These are phyloP conservation scores for Paraphaeosphaeria sporulosa DNA, from an alignment of 2,329 filamentous ascomycete genomes.

Conservation along the genomic window DNA sequence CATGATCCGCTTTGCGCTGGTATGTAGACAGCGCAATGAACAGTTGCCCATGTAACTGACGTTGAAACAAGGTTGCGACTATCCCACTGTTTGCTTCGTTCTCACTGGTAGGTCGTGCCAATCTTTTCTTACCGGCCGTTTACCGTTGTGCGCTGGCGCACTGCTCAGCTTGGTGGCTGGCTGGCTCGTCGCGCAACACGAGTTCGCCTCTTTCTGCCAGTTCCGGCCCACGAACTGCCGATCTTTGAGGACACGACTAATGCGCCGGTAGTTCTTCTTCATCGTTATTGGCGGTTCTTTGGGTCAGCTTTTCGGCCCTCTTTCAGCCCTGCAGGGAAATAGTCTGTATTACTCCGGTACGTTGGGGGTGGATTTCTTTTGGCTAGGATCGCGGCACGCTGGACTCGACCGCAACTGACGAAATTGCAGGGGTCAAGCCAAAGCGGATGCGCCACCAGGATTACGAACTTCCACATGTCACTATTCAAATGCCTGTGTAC, in stretches of 20 bases:
- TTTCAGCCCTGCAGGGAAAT: conserved; percentile 33
- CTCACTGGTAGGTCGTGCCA: conserved; percentile 32
- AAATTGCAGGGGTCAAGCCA: conserved; percentile 23
- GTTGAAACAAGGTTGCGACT: conserved; percentile 39
- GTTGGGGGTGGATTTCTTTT: not conserved
- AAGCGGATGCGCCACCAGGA: conserved; percentile 25
- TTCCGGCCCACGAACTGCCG: not conserved
- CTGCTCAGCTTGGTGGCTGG: conserved; percentile 18
- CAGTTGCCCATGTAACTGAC: conserved; percentile 23
- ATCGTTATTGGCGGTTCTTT: conserved; percentile 50
- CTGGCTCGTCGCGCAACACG: conserved; percentile 12
- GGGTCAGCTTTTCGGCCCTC: conserved; percentile 61
- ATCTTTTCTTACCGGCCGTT: conserved; percentile 16
- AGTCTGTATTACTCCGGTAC: conserved; percentile 35
- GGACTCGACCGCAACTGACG: not conserved
- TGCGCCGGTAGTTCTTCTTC: conserved; percentile 24
- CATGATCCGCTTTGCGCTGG: conserved; percentile 50
- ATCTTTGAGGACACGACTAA: conserved; percentile 15
- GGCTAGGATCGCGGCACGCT: not conserved
- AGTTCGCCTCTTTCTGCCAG: conserved; percentile 3
- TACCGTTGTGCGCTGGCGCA: conserved; percentile 5
- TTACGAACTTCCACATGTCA: conserved; percentile 69
- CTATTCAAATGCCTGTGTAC: conserved; percentile 84
- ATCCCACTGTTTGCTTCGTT: conserved; percentile 49
- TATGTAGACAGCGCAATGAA: conserved; percentile 26